phyloP scores from a whole-genome alignment of 495 filamentous ascomycete genomes.

The Lentithecium fluviatile region DNA sequence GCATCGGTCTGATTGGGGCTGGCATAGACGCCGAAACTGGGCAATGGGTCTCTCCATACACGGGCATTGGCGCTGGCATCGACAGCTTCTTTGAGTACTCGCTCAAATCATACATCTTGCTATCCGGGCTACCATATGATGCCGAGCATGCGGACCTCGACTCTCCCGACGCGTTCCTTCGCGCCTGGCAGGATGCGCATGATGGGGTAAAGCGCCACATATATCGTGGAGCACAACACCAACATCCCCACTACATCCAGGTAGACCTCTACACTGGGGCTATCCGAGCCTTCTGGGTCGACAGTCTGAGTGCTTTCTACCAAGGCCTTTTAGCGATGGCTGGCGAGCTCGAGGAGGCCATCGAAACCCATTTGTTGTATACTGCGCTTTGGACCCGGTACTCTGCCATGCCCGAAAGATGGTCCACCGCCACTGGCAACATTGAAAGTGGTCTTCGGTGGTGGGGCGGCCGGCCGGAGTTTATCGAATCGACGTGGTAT shows the following conservation, averaged over 20 bases:
- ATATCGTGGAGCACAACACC: conserved; percentile 61
- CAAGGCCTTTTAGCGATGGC: conserved; percentile 84
- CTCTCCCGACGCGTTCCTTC: conserved; percentile 71
- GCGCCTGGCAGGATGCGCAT: conserved; percentile 84
- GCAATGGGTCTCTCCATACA: conserved; percentile 80
- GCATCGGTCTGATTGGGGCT: conserved; percentile 82
- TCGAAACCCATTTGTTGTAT: conserved; percentile 81
- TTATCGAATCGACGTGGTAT: conserved; percentile 93
- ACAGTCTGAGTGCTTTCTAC: conserved; percentile 93
- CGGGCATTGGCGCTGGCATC: conserved; percentile 91
- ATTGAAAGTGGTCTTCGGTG: conserved; percentile 86
- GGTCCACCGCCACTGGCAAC: conserved; percentile 80
- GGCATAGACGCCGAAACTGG: conserved; percentile 91
- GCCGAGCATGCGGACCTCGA: conserved; percentile 42
- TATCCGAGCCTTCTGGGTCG: conserved; percentile 82
- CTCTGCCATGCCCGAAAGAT: conserved; percentile 87
- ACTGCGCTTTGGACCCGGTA: conserved; percentile 94
- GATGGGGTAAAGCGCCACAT: conserved; percentile 83
- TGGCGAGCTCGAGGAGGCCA: conserved; percentile 86
- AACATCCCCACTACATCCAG: conserved; percentile 88
- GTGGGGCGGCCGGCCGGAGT: conserved; percentile 95
- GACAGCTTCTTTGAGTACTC: conserved; percentile 99
- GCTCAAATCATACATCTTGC: conserved; percentile 84
- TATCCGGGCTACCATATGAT: conserved; percentile 62
- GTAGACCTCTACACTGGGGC: conserved; percentile 84